Evolutionary conservation across 2,329 filamentous ascomycete genomes (phyloP).

Genomic region (Exophiala sp.): DNA sequence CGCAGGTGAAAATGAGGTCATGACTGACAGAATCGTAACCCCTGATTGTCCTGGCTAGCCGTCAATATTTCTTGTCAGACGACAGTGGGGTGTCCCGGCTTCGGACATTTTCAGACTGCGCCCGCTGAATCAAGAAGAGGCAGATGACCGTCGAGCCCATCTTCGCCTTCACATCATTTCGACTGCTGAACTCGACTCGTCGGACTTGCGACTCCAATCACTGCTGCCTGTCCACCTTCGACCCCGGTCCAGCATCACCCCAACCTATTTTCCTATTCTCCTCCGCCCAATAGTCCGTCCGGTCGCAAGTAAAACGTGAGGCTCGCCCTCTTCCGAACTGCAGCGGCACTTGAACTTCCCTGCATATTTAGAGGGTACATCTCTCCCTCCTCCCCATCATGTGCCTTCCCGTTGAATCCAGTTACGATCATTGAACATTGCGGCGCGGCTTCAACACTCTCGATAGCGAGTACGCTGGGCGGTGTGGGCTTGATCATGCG

Average conservation of each 20-base stretch:
- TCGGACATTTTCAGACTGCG: too few species aligned
- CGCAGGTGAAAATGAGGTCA: too few species aligned
- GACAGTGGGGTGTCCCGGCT: too few species aligned
- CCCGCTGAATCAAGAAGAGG: neutral
- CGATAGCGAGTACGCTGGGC: neutral
- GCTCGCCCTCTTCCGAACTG: neutral
- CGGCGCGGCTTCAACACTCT: neutral
- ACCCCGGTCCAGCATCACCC: conserved; percentile 1
- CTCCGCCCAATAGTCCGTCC: conserved; percentile 5
- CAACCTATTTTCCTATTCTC: conserved; percentile 10
- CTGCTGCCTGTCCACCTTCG: neutral
- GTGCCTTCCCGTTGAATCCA: neutral
- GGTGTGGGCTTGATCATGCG: conserved; percentile 4
- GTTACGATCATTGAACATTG: neutral
- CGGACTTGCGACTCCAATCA: conserved; percentile 20
- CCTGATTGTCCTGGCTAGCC: too few species aligned
- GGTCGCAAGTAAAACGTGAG: conserved; percentile 2
- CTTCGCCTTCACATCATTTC: neutral
- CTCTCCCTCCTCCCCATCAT: neutral
- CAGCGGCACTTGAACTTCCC: neutral
- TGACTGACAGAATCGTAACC: too few species aligned
- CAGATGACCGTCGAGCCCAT: neutral
- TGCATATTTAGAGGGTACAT: neutral
- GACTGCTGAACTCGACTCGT: neutral
- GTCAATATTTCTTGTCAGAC: too few species aligned